Base-by-base conservation (phyloP, 2,329 filamentous ascomycete genomes). In the Fusarium goolgardi region DNA sequence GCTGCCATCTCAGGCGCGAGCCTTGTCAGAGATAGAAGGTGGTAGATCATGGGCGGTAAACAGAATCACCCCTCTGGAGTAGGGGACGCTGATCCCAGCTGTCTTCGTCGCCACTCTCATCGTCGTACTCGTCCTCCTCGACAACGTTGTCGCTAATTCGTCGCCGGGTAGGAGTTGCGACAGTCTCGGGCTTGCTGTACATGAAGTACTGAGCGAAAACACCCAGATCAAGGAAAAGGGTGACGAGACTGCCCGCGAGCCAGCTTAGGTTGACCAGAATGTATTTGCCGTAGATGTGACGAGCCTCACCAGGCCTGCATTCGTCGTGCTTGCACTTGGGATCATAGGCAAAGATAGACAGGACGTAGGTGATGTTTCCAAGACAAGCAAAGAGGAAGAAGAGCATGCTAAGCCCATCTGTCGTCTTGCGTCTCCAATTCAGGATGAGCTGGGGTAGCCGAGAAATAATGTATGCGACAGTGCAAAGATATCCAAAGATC, bases 301-400 rank as follows among this genome's bases (percentile, higher is more conserved):
- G 76, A 1, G 87, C 86, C 79, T 97, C 93, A 0, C 89, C 91
- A 0, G 84, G 80, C 27, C 77, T 78, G 80, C 94, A 97, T 16
- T 77, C 60, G 69, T 80, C 71, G 27, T 75, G 75, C 31, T 76
- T 77, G 67, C 93, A 97, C 31, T 86, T 82, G 0, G 94, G 93
- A 61, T 94, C 92, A 75, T 94, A 98, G 1, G 94, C 94, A 67
- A 98, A 85, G 71, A 99, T 98, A 37, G 91, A 94, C 37, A 97
- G 82, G 20, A 97, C 94, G 75, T 96, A 98, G 0, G 94, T 97
- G 69, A 97, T 79, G 77, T 99, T 99, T 3, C 96, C 96, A 8
- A 98, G 88, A 76, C 95, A 98, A 6, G 96, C 96, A 77, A 99
- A 98, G 23, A 98, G 83, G 82, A 98, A 98, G 81, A 98, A 99